phyloP scores from a whole-genome alignment of 2,329 filamentous ascomycete species.

The Nectriaceae sp. region DNA sequence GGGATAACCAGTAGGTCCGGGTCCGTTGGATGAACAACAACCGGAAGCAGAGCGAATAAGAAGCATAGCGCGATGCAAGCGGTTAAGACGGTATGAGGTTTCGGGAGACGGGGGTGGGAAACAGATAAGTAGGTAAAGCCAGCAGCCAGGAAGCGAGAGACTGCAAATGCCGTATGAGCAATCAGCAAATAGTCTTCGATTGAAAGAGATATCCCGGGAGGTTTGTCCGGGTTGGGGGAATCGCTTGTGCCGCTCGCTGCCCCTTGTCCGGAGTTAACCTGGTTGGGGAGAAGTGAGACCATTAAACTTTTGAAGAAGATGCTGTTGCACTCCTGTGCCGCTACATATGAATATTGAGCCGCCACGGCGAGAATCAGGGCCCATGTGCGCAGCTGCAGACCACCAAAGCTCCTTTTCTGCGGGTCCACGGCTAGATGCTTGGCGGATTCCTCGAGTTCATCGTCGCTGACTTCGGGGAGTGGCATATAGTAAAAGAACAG shows the following conservation, averaged over 20 bases:
- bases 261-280: constrained; percentile 19
- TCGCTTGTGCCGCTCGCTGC: constrained; percentile 23
- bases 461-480: constrained; percentile 60
- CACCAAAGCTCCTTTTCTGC: constrained; percentile 48
- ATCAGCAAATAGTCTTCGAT: constrained; percentile 69
- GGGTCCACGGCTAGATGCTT: constrained; percentile 51
- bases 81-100: constrained; percentile 69
- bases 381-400: constrained; percentile 56
- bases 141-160: constrained; percentile 71
- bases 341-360: constrained; percentile 79
- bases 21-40: constrained; percentile 45
- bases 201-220: constrained; percentile 52
- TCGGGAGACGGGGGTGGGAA: constrained; percentile 52
- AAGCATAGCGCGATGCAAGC: constrained; percentile 63
- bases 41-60: constrained; percentile 52
- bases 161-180: constrained; percentile 71
- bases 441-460: constrained; percentile 53
- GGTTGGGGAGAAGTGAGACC: constrained; percentile 39
- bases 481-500: constrained; percentile 71
- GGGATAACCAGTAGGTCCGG: constrained; percentile 59
- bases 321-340: constrained; percentile 67
- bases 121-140: constrained; percentile 62
- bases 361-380: constrained; percentile 70
- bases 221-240: constrained; percentile 35
- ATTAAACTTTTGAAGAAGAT: constrained; percentile 61